These are phyloP conservation scores for Flaveria floridana DNA, from an alignment of 140 eudicot species.

Conservation along the genomic window DNA sequence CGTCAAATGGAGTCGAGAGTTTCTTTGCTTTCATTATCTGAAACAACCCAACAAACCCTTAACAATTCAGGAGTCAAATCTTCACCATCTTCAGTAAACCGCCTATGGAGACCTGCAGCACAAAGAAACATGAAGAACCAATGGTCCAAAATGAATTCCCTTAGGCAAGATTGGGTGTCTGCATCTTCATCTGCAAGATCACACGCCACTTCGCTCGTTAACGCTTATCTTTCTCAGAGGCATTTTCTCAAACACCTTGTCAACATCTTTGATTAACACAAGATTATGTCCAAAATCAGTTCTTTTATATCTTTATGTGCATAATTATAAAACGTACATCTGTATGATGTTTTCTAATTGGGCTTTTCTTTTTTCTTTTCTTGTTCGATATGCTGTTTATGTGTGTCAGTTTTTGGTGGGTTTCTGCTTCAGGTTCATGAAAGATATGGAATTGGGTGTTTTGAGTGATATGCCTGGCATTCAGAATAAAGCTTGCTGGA, in stretches of 20 bases:
- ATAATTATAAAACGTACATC: too few relatives aligned
- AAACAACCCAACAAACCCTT: slow-evolving; percentile 28
- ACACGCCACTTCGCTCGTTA: slow-evolving; percentile 72
- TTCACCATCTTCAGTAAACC: slow-evolving; percentile 40
- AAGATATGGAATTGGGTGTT: slow-evolving; percentile 74
- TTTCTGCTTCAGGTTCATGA: slow-evolving; percentile 58
- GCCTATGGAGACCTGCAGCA: slow-evolving; percentile 94
- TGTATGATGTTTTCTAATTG: too few relatives aligned
- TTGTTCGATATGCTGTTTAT: background rate
- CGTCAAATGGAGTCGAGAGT: slow-evolving; percentile 27
- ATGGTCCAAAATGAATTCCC: slow-evolving; percentile 63
- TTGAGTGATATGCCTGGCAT: slow-evolving; percentile 75
- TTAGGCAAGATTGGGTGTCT: slow-evolving; percentile 55
- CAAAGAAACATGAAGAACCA: slow-evolving; percentile 86
- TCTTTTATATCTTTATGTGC: background rate
- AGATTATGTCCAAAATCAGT: background rate
- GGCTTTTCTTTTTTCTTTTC: too few relatives aligned
- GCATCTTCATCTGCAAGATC: slow-evolving; percentile 61
- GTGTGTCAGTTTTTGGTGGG: background rate
- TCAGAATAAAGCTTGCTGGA: slow-evolving; percentile 54
- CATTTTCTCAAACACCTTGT: slow-evolving; percentile 37
- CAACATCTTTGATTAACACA: background rate
- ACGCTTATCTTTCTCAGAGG: slow-evolving; percentile 72
- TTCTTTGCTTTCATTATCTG: slow-evolving; percentile 25
- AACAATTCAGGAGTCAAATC: slow-evolving; percentile 8